phyloP scores from a whole-genome alignment of 257 asterid species.

The Nicotiana noctiflora region DNA sequence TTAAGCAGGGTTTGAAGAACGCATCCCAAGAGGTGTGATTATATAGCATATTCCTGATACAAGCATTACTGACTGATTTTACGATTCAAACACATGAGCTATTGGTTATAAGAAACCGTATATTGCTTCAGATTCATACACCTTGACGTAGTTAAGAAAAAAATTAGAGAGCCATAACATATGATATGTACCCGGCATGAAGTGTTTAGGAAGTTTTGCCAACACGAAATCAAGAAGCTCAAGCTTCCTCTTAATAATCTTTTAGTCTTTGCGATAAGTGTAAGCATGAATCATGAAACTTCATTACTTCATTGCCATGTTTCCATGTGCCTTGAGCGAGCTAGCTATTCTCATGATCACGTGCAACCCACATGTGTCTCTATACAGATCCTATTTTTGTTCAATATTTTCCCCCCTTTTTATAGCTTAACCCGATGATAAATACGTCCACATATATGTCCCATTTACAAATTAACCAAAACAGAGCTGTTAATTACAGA shows the following conservation, averaged over 20 bases:
- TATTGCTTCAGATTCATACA: too few relatives aligned
- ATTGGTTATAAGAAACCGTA: too few relatives aligned
- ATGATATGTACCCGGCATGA: too few relatives aligned
- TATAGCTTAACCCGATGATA: neutral
- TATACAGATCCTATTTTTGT: conserved; percentile 10
- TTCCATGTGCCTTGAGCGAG: conserved; percentile 6
- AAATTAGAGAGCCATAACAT: too few relatives aligned
- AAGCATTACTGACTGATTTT: too few relatives aligned
- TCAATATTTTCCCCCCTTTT: neutral
- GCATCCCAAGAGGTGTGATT: too few relatives aligned
- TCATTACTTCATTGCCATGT: conserved; percentile 10
- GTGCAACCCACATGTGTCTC: neutral
- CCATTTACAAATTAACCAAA: neutral
- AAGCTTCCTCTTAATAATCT: neutral
- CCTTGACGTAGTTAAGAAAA: too few relatives aligned
- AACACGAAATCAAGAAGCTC: conserved; percentile 1
- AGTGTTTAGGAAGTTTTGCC: neutral
- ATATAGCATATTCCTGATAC: too few relatives aligned
- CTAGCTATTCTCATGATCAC: neutral
- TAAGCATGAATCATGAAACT: neutral
- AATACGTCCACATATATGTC: neutral
- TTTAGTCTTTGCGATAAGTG: conserved; percentile 5
- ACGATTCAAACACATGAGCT: too few relatives aligned
- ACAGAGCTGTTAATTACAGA: conserved; percentile 17
- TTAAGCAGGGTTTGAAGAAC: too few relatives aligned